Conservation (phyloP, 2,329 filamentous ascomycete genomes). For the Penicillium olsonii region DNA sequence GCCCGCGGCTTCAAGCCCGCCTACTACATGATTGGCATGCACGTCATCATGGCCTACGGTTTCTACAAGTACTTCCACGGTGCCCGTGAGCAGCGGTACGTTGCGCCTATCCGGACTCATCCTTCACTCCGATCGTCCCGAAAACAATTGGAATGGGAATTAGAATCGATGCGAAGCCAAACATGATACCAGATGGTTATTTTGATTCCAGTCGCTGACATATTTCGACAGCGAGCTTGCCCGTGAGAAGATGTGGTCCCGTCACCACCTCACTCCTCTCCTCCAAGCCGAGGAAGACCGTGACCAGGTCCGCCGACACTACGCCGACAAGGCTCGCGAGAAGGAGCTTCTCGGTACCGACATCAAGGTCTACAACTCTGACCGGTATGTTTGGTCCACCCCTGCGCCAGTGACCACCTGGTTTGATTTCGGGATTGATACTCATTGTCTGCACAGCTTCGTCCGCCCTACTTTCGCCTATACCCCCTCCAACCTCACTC, state of each 20-base stretch:
- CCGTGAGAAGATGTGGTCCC: conserved; percentile 97
- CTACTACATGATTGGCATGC: conserved; percentile 74
- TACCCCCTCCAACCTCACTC: conserved; percentile 63
- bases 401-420: not conserved
- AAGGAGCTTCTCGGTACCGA: conserved; percentile 85
- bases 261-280: conserved; percentile 90
- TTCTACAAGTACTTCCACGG: conserved; percentile 85
- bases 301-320: conserved; percentile 83
- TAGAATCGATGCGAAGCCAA: not conserved
- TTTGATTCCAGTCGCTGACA: conserved; percentile 1
- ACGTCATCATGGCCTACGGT: conserved; percentile 79
- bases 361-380: conserved; percentile 81
- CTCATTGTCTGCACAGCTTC: conserved; percentile 57
- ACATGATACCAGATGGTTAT: not conserved
- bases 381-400: conserved; percentile 63
- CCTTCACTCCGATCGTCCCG: conserved; percentile 14
- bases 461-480: conserved; percentile 78
- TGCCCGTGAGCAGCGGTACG: conserved; percentile 88
- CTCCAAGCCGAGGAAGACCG: conserved; percentile 97
- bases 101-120: conserved; percentile 18
- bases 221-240: conserved; percentile 71
- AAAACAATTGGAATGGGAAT: conserved; percentile 12
- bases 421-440: not conserved
- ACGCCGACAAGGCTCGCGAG: conserved; percentile 85
- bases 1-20: conserved; percentile 85